These are phyloP conservation scores for Nannochloropsis oceanica DNA, from an alignment of 108 stramenopile species.

Conservation along the genomic window DNA sequence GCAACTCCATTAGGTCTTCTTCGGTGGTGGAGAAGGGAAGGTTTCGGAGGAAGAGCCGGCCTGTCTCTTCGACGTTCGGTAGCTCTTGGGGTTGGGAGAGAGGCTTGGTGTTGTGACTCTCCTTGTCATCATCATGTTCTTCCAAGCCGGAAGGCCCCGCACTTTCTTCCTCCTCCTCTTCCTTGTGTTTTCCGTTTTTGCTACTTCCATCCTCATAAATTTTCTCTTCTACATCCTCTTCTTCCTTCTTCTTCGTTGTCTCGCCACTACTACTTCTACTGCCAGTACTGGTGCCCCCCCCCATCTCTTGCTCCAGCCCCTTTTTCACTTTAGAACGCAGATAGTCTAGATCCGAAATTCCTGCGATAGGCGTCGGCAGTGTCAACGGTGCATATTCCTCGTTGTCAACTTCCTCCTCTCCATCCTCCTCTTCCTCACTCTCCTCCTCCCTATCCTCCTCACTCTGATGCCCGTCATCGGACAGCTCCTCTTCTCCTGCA, in stretches of 20 bases:
- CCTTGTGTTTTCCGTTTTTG: background rate
- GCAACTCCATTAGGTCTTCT: constrained; percentile 68
- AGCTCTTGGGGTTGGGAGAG: background rate
- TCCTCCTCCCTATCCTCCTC: constrained; percentile 9
- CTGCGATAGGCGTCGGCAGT: background rate
- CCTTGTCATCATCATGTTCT: background rate
- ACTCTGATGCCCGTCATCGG: background rate
- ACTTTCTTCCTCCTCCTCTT: background rate
- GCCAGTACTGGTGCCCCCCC: background rate
- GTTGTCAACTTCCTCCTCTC: constrained; percentile 10
- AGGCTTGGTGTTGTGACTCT: background rate
- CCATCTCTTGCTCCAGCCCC: background rate
- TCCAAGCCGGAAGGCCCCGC: background rate
- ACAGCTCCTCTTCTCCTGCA: background rate
- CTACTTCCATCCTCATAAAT: background rate
- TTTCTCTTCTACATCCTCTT: background rate
- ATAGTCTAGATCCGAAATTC: constrained; percentile 35
- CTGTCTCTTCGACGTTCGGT: background rate
- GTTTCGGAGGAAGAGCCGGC: constrained; percentile 78
- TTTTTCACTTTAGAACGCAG: constrained; percentile 26
- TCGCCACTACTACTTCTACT: background rate
- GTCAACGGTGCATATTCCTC: background rate
- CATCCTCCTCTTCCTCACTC: background rate
- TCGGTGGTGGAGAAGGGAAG: constrained; percentile 75
- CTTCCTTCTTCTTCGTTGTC: background rate